Base-by-base conservation (phyloP, 768 basidiomycete genomes). In the Hemileccinum impolitum region DNA sequence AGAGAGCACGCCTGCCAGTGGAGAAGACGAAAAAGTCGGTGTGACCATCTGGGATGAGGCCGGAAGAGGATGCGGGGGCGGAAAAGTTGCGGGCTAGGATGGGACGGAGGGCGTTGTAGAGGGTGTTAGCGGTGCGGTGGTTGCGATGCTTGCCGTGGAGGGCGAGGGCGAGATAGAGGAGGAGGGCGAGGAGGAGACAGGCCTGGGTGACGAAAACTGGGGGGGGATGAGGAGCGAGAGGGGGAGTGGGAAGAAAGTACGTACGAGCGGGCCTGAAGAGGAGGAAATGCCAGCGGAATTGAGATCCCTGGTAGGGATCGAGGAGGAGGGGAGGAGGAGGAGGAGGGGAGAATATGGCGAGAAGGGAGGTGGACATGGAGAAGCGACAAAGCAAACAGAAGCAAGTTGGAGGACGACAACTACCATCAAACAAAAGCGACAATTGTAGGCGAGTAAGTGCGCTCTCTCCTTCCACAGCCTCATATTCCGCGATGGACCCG, bases 1-100 rank as follows among this genome's bases (percentile, higher is more conserved):
- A 71, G 47, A 93, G 63, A 55, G 81, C 82, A 51, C 87, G 85
- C 51, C 94, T 75, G 46, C 94, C 94, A 3, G 92, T 93, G 36
- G 90, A 90, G 70, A 88, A 96, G 62, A 77, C 76, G 73, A 91
- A 89, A 63, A 83, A 87, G 70, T 92, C 90, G 3, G 83, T 76
- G 58, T 84, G 74, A 17, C 90, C 90, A 58, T 93, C 91, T 35
- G 74, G 48, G 30, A 76, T 75, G 42, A 87, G 68, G 10, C 79
- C 80, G 5, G 70, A 70, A 31, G 72, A 73, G 9, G 76, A 72
- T 1, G 66, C 45, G 2, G 90, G 85, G 39, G 72, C 76, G 11
- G 89, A 83, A 72, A 96, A 96, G 66, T 95, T 91, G 31, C 77
- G 67, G 39, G 75, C 65, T 51, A 87, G 77, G 55, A 89, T 64